Evolutionary conservation across 495 filamentous ascomycete genomes (phyloP).

Genomic region (Apiosordaria backusii): DNA sequence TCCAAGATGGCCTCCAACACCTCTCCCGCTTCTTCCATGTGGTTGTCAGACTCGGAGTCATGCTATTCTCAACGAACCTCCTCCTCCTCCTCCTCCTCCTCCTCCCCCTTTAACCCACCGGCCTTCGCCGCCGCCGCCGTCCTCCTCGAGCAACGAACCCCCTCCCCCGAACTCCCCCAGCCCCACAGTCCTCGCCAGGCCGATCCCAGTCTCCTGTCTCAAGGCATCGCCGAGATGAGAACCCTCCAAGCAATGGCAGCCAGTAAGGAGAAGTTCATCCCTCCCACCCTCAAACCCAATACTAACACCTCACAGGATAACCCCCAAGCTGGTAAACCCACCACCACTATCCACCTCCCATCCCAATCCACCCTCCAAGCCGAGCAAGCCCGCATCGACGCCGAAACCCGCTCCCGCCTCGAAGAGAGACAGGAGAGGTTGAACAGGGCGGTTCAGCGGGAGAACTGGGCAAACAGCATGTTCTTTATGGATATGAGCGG

Average conservation of each 20-base stretch:
- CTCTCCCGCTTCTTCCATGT: no score
- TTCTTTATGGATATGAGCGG: background rate
- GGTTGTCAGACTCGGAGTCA: background rate
- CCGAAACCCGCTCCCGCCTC: no score
- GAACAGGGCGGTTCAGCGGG: background rate
- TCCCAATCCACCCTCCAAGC: background rate
- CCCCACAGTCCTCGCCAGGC: no score
- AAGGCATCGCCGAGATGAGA: background rate
- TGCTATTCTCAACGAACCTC: background rate
- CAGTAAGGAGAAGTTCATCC: background rate
- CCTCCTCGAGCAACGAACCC: background rate
- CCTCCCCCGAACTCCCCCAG: background rate
- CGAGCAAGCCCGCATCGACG: background rate
- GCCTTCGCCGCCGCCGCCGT: background rate
- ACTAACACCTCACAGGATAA: background rate
- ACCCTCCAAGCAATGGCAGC: background rate
- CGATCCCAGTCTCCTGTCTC: background rate
- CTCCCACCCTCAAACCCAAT: background rate
- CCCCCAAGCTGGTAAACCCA: background rate
- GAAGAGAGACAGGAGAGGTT: no score
- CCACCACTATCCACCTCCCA: background rate
- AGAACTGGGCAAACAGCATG: background rate
- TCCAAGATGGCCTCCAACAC: background rate
- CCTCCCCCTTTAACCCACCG: no score
- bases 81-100: no score